Base-by-base conservation (phyloP, 257 asterid genomes). In the Osmanthus fragrans region DNA sequence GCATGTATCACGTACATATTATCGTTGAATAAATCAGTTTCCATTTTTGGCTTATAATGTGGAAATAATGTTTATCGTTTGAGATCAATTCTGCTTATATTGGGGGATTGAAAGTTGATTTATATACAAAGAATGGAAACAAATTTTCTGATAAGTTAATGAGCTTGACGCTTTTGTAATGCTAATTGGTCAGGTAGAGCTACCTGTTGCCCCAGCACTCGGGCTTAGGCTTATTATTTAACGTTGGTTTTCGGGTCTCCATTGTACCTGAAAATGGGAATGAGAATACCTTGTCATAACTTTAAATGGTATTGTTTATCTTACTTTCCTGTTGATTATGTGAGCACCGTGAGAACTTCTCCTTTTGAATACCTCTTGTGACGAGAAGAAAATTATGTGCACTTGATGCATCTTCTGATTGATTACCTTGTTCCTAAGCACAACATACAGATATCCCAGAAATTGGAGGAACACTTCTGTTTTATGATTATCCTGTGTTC, bases 321-420 rank as follows among this genome's bases (percentile, higher is more conserved):
- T 25, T 25, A 3, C 68, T 45, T 21, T 40, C 45, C 63, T 3
- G 8, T 70, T 12, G 77, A 63, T 63, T 70, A 63, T 70, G 66
- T 21, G 68, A 8, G 56, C 70, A 25, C 68, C 45, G 7, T 27
- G 29, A 19, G 16, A 37, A 72, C 5, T 34, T 15, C 9, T 72
- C 64, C 18, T 29, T 66, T 19, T 13, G 78, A 37, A 54, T 42
- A 37, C 56, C 71, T 76, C 32, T 25, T 32, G 30, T 45, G 73
- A 23, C 47, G 49, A 75, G 73, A 76, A 69, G 36, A 16, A 63
- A 39, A 13, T 75, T 64, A 40, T 16, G 30, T 77, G 56, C 21
- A 18, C 54, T 69, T 36, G 70, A 51, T 51, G 80, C 29, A 69
- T 25, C 27, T 77, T 69, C 15, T 51, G 30, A 13, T 76, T 34